Evolutionary conservation across 805 yeast genomes (phyloP).

Genomic region (Blastobotrys robertii): DNA sequence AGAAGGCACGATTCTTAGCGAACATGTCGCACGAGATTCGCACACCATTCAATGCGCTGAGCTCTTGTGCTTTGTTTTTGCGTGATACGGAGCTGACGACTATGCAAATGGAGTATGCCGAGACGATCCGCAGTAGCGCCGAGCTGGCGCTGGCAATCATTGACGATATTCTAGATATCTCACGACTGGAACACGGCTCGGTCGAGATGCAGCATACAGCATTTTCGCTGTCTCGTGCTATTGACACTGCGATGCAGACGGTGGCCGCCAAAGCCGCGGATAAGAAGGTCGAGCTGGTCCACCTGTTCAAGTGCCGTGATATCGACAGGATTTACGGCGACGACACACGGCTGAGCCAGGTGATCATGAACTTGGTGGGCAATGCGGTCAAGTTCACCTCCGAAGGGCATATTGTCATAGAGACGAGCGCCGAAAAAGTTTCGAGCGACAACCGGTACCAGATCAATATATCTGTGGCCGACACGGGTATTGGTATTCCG

Average conservation of each 20-base stretch:
- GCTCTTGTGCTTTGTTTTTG: slow-evolving; percentile 23
- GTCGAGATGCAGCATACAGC: slow-evolving; percentile 36
- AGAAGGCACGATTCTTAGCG: slow-evolving; percentile 43
- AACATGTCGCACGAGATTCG: slow-evolving; percentile 52
- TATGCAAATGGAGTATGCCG: slow-evolving; percentile 42
- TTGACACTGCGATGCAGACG: slow-evolving; percentile 39
- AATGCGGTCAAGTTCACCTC: slow-evolving; percentile 45
- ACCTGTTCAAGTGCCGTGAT: slow-evolving; percentile 33
- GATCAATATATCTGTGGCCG: slow-evolving; percentile 33
- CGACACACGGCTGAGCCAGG: slow-evolving; percentile 40
- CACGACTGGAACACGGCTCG: slow-evolving; percentile 47
- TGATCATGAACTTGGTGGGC: slow-evolving; percentile 42
- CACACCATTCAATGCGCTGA: slow-evolving; percentile 45
- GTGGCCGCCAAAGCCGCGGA: slow-evolving; percentile 40
- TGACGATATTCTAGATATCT: slow-evolving; percentile 45
- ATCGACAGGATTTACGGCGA: slow-evolving; percentile 37
- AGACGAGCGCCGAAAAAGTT: slow-evolving; percentile 22
- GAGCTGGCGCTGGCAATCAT: slow-evolving; percentile 43
- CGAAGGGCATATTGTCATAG: slow-evolving; percentile 34
- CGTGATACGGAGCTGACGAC: slow-evolving; percentile 37
- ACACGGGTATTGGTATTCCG: slow-evolving; percentile 48
- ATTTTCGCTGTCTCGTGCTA: slow-evolving; percentile 36
- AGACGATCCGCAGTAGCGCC: slow-evolving; percentile 41
- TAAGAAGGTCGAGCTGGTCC: slow-evolving; percentile 37
- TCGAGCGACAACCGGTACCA: slow-evolving; percentile 32